Percentiles rank a stretch among this genome's conserved stretches.
Conservation (phyloP, 345 rosid species). For the Kernera saxatilis region DNA sequence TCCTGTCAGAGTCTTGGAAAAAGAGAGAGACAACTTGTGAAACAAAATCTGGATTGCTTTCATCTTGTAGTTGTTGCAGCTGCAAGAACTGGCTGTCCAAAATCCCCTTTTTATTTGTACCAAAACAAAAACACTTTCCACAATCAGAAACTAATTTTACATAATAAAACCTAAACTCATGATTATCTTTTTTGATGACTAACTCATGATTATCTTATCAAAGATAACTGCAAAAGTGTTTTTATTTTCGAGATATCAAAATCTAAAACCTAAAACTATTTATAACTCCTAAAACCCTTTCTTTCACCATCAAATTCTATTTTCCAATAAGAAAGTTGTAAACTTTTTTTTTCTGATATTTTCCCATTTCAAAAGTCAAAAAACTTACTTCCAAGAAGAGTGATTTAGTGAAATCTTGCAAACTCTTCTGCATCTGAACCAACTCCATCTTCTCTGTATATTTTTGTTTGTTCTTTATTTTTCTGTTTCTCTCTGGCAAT, state of each 20-base stretch:
- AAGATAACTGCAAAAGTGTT: background rate
- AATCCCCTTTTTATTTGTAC: constrained; percentile 53
- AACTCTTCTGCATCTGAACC: constrained; percentile 76
- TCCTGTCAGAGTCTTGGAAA: constrained; percentile 87
- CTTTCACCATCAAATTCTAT: background rate
- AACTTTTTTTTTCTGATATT: background rate
- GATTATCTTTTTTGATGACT: too few species aligned
- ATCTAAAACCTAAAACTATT: background rate
- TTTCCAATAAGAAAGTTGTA: background rate
- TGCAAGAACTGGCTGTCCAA: constrained; percentile 81
- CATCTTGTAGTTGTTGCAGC: constrained; percentile 93
- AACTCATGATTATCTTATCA: background rate
- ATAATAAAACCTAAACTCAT: background rate
- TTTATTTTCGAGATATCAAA: background rate
- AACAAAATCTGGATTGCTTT: constrained; percentile 94
- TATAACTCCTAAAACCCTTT: background rate
- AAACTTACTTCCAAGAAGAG: constrained; percentile 65
- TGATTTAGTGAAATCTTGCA: constrained; percentile 67
- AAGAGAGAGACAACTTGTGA: constrained; percentile 88
- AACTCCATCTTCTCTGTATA: constrained; percentile 47
- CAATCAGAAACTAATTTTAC: background rate
- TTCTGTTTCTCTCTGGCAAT: constrained; percentile 24
- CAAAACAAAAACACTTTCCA: background rate
- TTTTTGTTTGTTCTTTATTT: background rate
- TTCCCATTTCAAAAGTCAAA: background rate